Percentiles rank a stretch among this genome's conserved stretches.
Conservation (phyloP, 1,284 basidiomycete genomes). For the Fomitiporia mediterranea region DNA sequence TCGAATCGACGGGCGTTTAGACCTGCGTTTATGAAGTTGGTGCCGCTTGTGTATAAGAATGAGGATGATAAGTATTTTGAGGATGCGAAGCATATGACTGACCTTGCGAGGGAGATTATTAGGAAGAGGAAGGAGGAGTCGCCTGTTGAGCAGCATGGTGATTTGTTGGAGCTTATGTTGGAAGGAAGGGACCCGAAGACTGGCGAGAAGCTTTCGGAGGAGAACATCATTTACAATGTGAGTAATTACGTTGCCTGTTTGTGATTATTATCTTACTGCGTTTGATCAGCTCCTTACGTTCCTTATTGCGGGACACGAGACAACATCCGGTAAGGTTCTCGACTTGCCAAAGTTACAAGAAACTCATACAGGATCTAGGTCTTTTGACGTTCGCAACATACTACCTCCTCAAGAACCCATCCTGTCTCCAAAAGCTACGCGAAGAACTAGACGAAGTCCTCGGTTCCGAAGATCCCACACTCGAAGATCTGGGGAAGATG, state of each 20-base stretch:
- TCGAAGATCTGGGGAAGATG: constrained; percentile 39
- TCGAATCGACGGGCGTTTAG: constrained; percentile 34
- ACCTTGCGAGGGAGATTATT: constrained; percentile 36
- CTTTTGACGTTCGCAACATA: constrained; percentile 38
- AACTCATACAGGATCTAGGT: no score
- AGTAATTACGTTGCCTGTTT: constrained; percentile 10
- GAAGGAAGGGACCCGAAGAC: constrained; percentile 44
- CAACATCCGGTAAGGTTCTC: constrained; percentile 46
- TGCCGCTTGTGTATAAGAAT: constrained; percentile 34
- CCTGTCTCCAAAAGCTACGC: constrained; percentile 39
- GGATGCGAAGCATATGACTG: constrained; percentile 38
- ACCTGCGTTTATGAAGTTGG: constrained; percentile 27
- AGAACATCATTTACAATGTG: constrained; percentile 44
- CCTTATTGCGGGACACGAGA: constrained; percentile 52
- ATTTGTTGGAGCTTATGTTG: constrained; percentile 45
- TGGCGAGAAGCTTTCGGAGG: constrained; percentile 39
- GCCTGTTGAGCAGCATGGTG: constrained; percentile 38
- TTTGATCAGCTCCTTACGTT: constrained; percentile 42
- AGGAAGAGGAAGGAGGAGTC: constrained; percentile 35
- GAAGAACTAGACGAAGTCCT: constrained; percentile 43
- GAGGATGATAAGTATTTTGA: constrained; percentile 37
- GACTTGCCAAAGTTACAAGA: no score
- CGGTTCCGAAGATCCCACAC: constrained; percentile 34
- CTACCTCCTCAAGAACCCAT: constrained; percentile 43
- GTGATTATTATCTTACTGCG: background rate